These are phyloP conservation scores for Podospora didyma DNA, from an alignment of 495 filamentous ascomycete genomes.

Conservation along the genomic window DNA sequence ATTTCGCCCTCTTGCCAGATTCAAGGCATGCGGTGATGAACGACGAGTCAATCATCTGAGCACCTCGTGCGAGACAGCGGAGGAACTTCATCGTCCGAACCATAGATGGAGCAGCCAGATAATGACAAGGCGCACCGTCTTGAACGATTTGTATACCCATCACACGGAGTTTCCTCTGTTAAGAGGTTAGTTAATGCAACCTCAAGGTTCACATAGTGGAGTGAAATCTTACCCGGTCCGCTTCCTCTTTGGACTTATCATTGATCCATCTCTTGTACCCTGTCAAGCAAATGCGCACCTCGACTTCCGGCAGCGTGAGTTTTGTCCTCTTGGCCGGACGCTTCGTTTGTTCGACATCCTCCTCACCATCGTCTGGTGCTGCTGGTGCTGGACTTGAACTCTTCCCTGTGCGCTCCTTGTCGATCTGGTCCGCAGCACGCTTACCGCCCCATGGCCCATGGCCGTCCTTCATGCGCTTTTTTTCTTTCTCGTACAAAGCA, in stretches of 20 bases:
- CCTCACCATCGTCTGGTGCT: conserved; percentile 42
- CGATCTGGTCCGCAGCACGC: conserved; percentile 52
- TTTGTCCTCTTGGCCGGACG: conserved; percentile 57
- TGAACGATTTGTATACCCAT: conserved; percentile 77
- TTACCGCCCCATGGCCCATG: conserved; percentile 71
- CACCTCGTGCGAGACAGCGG: conserved; percentile 72
- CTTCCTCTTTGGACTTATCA: conserved; percentile 64
- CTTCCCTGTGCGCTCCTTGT: conserved; percentile 39
- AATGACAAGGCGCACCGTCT: conserved; percentile 69
- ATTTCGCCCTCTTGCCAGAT: conserved; percentile 47
- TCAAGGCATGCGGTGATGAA: conserved; percentile 76
- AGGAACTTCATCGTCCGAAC: conserved; percentile 93
- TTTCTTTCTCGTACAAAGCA: conserved; percentile 88
- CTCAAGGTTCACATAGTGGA: background rate
- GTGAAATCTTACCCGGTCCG: conserved; percentile 64
- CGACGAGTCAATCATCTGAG: conserved; percentile 66
- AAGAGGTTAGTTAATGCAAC: background rate
- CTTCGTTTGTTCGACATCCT: conserved; percentile 21
- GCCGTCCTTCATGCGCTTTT: conserved; percentile 73
- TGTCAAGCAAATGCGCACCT: conserved; percentile 71
- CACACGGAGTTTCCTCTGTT: conserved; percentile 73
- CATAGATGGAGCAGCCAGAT: conserved; percentile 82
- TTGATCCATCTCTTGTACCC: conserved; percentile 73
- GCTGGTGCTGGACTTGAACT: conserved; percentile 27
- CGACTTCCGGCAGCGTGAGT: conserved; percentile 52